A percentile compares a stretch with the other conserved stretches of the same genome.
phyloP scores from a whole-genome alignment of 371 early-diverging fungal genomes.

The Lichtheimia ornata region DNA sequence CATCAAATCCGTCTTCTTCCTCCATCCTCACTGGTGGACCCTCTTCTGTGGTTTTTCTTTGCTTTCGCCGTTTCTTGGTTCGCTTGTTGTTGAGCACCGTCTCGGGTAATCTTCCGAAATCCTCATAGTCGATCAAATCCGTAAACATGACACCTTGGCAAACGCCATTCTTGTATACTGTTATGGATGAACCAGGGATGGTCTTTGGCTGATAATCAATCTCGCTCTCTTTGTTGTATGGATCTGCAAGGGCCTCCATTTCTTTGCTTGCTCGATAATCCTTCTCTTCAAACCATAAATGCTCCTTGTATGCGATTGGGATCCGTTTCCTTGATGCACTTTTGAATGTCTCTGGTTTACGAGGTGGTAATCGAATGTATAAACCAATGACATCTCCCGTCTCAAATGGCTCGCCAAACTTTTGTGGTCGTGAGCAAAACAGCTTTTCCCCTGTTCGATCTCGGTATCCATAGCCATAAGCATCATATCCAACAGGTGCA shows the following conservation, averaged over 20 bases:
- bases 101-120: conserved; percentile 47
- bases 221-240: conserved; percentile 28
- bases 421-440: conserved; percentile 57
- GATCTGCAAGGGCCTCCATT: conserved; percentile 53
- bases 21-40: conserved; percentile 18
- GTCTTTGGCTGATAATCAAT: conserved; percentile 32
- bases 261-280: conserved; percentile 63
- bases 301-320: conserved; percentile 64
- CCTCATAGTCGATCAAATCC: conserved; percentile 58
- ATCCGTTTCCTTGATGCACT: conserved; percentile 56
- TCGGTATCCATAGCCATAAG: conserved; percentile 68
- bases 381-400: conserved; percentile 74
- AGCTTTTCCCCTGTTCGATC: conserved; percentile 69
- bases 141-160: conserved; percentile 67
- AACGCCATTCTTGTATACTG: conserved; percentile 68
- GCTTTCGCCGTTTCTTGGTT: conserved; percentile 43
- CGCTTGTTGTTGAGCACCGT: conserved; percentile 31
- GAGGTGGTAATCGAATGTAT: conserved; percentile 60
- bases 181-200: conserved; percentile 58
- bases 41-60: conserved; percentile 25
- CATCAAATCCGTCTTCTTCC: conserved; percentile 34
- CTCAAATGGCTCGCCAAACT: conserved; percentile 62
- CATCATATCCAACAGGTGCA: conserved; percentile 74
- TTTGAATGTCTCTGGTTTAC: conserved; percentile 40
- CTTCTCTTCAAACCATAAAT: conserved; percentile 69